Percentiles rank a stretch among this genome's conserved stretches.
phyloP scores from a whole-genome alignment of 306 rosid genomes.

The Cyclanthera cordifolia region DNA sequence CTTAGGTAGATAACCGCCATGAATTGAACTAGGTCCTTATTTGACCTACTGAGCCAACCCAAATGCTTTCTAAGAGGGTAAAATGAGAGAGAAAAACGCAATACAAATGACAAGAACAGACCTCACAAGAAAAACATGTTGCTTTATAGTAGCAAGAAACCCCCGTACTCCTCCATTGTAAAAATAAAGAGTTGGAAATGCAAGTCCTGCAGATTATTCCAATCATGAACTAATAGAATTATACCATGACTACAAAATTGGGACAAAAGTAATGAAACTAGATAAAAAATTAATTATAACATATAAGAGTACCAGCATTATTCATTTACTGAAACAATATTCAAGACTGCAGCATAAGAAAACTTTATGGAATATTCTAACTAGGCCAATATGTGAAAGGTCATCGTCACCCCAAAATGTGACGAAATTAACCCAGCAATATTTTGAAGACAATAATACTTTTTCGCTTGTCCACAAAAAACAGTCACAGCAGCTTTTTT shows the following conservation, averaged over 20 bases:
- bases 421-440: not conserved
- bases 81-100: not conserved
- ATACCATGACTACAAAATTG: not conserved
- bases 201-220: constrained; percentile 62
- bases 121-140: constrained; percentile 81
- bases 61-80: not conserved
- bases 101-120: constrained; percentile 24
- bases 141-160: constrained; percentile 89
- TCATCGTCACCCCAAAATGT: not conserved
- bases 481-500: not conserved
- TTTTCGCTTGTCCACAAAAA: not conserved
- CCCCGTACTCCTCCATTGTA: constrained; percentile 97
- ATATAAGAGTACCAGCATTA: not conserved
- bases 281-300: constrained; percentile 1
- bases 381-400: not conserved
- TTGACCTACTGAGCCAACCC: too few relatives aligned
- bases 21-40: too few relatives aligned
- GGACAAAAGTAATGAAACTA: constrained; percentile 10
- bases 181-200: constrained; percentile 81
- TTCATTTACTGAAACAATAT: not conserved
- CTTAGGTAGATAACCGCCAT: too few relatives aligned
- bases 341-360: constrained; percentile 6
- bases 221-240: constrained; percentile 14
- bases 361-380: not conserved
- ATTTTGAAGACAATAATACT: not conserved